These are phyloP conservation scores for Dictyophora rubrovolvata DNA, from an alignment of 768 basidiomycete species.

Conservation along the genomic window DNA sequence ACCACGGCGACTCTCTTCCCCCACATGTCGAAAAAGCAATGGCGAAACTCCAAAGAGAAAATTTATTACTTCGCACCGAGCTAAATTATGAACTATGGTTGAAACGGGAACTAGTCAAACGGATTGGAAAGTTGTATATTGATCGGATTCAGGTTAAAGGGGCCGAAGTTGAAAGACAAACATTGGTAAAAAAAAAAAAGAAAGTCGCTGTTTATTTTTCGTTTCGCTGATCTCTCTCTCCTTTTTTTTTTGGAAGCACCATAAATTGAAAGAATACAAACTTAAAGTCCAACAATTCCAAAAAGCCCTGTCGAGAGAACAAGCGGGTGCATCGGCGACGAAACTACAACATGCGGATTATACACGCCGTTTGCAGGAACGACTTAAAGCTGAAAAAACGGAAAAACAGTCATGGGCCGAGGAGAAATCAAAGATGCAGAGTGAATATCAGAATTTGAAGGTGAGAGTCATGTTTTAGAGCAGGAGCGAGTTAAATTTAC, in stretches of 20 bases:
- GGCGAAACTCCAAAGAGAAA: conserved; percentile 62
- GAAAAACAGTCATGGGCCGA: conserved; percentile 70
- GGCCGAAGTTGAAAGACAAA: conserved; percentile 75
- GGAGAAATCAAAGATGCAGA: conserved; percentile 59
- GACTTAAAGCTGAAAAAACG: conserved; percentile 62
- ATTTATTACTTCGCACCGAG: conserved; percentile 65
- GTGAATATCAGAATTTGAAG: conserved; percentile 60
- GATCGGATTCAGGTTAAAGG: conserved; percentile 62
- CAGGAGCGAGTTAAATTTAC: neutral
- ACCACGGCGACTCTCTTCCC: conserved; percentile 22
- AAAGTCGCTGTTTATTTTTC: neutral
- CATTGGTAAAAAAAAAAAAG: conserved; percentile 44
- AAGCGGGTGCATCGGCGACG: conserved; percentile 57
- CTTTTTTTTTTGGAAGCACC: conserved; percentile 41
- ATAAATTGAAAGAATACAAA: conserved; percentile 71
- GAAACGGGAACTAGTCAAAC: conserved; percentile 68
- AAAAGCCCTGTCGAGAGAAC: conserved; percentile 61
- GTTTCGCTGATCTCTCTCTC: neutral
- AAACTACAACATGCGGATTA: conserved; percentile 78
- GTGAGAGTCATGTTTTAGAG: conserved; percentile 24
- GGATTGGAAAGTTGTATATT: conserved; percentile 71
- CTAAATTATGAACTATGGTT: conserved; percentile 82
- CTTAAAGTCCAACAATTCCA: conserved; percentile 57
- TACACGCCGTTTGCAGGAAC: conserved; percentile 73
- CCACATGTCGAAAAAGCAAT: conserved; percentile 54